Evolutionary conservation across 768 basidiomycete species (phyloP).

Genomic region (Suillus decipiens): DNA sequence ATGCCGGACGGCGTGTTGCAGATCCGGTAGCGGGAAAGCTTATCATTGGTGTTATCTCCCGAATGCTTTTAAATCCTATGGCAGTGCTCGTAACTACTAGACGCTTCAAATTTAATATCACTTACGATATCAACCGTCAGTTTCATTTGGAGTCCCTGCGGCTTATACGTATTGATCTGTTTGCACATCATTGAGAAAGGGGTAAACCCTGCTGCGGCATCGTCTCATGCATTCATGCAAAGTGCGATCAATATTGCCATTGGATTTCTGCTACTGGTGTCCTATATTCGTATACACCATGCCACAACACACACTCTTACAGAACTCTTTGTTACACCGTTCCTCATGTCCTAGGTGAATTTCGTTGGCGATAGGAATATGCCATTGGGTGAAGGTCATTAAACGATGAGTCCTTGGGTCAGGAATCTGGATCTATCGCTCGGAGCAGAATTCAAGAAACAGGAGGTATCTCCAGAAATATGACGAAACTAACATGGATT

Average conservation of each 20-base stretch:
- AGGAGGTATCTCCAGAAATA: neutral
- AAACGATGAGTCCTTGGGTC: neutral
- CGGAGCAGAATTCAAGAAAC: neutral
- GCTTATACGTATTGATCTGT: neutral
- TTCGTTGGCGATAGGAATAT: neutral
- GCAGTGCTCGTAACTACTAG: neutral
- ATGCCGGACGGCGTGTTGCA: neutral
- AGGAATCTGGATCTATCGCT: neutral
- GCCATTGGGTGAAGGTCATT: constrained; percentile 1
- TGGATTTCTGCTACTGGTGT: neutral
- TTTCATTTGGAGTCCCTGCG: neutral
- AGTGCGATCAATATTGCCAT: neutral
- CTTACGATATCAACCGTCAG: neutral
- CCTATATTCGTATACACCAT: neutral
- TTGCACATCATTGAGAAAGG: neutral
- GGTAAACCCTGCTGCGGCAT: neutral
- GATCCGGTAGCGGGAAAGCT: neutral
- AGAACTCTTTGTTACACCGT: neutral
- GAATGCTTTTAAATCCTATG: neutral
- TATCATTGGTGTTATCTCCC: neutral
- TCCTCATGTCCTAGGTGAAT: neutral
- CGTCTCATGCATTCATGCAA: neutral
- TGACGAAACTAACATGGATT: neutral
- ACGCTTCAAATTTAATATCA: neutral
- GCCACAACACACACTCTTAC: too few species aligned